A percentile compares a stretch with the other conserved stretches of the same genome.
These are phyloP conservation scores for Rhazya stricta DNA, from an alignment of 257 asterid genomes.

Conservation along the genomic window DNA sequence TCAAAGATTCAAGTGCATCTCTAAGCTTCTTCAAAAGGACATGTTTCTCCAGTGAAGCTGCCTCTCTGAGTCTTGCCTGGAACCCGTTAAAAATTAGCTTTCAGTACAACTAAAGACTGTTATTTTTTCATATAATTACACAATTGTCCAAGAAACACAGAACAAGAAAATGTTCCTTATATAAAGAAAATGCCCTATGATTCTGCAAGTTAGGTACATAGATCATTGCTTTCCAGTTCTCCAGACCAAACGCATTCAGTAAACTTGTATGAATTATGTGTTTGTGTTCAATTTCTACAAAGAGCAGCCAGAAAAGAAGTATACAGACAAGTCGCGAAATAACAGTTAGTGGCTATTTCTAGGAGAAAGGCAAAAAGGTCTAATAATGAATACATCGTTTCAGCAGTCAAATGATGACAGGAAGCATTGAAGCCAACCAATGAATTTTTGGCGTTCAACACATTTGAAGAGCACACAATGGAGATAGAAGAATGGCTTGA, in stretches of 20 bases:
- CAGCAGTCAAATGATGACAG: neutral
- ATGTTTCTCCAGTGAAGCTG: constrained; percentile 85
- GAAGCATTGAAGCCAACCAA: neutral
- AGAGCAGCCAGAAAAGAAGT: neutral
- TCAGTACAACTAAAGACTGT: neutral
- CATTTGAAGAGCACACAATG: neutral
- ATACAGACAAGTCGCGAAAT: neutral
- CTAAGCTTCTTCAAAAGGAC: constrained; percentile 84
- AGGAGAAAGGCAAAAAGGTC: neutral
- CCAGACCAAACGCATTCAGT: neutral
- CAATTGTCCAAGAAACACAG: neutral
- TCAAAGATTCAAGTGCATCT: constrained; percentile 78
- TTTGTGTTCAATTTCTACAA: neutral
- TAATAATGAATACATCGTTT: neutral
- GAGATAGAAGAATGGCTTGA: neutral
- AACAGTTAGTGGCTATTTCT: neutral
- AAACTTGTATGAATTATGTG: too few species aligned
- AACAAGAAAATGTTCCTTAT: neutral
- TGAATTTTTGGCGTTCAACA: neutral
- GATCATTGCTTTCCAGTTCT: neutral
- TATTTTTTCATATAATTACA: neutral
- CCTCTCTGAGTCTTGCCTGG: constrained; percentile 83
- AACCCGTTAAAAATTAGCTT: constrained; percentile 14
- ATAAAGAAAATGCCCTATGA: neutral
- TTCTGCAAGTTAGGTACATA: neutral